Conservation (phyloP, 768 basidiomycete species). For the Rossbeevera mucosa region DNA sequence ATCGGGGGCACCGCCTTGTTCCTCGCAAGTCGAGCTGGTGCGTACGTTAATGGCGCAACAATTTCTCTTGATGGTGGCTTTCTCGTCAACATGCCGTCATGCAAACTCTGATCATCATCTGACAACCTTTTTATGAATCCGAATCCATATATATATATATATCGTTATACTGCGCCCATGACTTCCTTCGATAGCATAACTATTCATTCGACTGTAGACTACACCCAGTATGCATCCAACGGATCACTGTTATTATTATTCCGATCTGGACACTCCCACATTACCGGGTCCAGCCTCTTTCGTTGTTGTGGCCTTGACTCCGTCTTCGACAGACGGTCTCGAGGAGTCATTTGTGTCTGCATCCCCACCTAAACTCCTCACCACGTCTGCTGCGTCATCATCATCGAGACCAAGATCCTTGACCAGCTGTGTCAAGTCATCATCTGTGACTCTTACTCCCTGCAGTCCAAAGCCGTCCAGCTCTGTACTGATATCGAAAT, state of each 20-base stretch:
- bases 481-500: slow-evolving; percentile 64
- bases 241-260: slow-evolving; percentile 1
- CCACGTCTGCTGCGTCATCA: slow-evolving; percentile 72
- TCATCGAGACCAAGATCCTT: slow-evolving; percentile 72
- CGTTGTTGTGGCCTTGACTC: slow-evolving; percentile 5
- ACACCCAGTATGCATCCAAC: not conserved
- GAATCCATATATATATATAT: too few relatives aligned
- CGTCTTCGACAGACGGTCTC: slow-evolving; percentile 8
- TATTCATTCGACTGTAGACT: slow-evolving; percentile 2
- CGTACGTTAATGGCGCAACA: slow-evolving; percentile 61
- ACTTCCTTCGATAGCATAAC: not conserved
- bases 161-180: not conserved
- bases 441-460: slow-evolving; percentile 72
- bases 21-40: slow-evolving; percentile 55
- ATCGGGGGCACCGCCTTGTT: slow-evolving; percentile 60
- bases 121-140: not conserved
- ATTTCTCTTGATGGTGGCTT: slow-evolving; percentile 59
- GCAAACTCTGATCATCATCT: slow-evolving; percentile 26
- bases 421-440: slow-evolving; percentile 66
- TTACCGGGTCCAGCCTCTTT: not conserved
- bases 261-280: slow-evolving; percentile 1
- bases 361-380: slow-evolving; percentile 51
- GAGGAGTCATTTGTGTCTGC: slow-evolving; percentile 9
- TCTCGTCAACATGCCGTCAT: slow-evolving; percentile 37
- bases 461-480: slow-evolving; percentile 68